phyloP scores from a whole-genome alignment of 441 rosid genomes.

The Syzygium malaccense region DNA sequence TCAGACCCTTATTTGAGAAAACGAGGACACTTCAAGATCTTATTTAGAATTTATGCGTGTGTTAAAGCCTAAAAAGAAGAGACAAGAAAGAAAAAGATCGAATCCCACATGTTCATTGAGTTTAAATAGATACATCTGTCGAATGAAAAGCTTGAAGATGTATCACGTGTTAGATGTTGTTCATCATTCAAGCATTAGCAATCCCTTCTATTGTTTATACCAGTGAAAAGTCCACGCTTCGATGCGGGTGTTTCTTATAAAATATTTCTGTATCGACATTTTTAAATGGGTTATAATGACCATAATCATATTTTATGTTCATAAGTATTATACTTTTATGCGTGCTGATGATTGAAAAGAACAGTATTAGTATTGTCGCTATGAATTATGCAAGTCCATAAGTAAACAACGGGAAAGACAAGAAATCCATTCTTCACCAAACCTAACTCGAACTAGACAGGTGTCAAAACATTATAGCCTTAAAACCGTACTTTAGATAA shows the following conservation, averaged over 20 bases:
- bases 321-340: not conserved
- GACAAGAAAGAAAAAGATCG: not conserved
- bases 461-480: not conserved
- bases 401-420: not conserved
- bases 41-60: not conserved
- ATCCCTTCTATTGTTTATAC: not conserved
- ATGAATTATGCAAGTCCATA: not conserved
- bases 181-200: not conserved
- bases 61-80: not conserved
- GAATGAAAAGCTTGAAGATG: not conserved
- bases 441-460: not conserved
- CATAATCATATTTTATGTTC: not conserved
- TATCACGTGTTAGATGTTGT: not conserved
- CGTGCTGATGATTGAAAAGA: not conserved
- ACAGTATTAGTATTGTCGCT: accelerated
- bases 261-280: not conserved
- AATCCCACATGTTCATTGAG: not conserved
- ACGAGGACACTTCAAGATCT: accelerated
- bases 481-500: not conserved
- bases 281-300: not conserved
- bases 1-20: no score
- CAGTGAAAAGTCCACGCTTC: not conserved
- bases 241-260: not conserved
- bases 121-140: not conserved
- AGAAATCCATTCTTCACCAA: not conserved